A percentile compares a stretch with the other conserved stretches of the same genome.
These are phyloP conservation scores for Camelina hispida DNA, from an alignment of 345 rosid genomes.

Conservation along the genomic window DNA sequence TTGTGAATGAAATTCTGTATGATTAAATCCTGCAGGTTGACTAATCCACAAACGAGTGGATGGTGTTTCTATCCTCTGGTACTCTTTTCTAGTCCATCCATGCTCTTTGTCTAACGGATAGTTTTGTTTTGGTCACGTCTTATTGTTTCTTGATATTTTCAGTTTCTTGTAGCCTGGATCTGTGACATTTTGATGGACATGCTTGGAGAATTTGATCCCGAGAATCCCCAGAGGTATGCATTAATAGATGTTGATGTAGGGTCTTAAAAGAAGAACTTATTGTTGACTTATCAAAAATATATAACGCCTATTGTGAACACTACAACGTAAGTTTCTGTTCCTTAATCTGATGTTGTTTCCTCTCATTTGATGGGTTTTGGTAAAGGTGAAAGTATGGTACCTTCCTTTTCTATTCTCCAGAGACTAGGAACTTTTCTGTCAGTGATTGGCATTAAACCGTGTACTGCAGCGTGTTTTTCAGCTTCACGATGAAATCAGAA, in stretches of 20 bases:
- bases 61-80: too few species aligned
- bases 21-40: constrained; percentile 56
- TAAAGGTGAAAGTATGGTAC: background rate
- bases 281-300: constrained; percentile 66
- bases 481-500: constrained; percentile 74
- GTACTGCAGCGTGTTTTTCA: constrained; percentile 80
- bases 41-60: constrained; percentile 40
- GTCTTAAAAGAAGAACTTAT: too few species aligned
- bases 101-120: too few species aligned
- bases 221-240: too few species aligned
- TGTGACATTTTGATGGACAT: too few species aligned
- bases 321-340: constrained; percentile 59
- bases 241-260: too few species aligned
- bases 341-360: background rate
- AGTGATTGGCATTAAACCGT: constrained; percentile 86
- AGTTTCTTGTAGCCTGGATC: too few species aligned
- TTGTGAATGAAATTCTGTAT: constrained; percentile 11
- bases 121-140: too few species aligned
- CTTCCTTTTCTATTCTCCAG: constrained; percentile 44
- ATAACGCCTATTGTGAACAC: constrained; percentile 75
- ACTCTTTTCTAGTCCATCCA: too few species aligned
- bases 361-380: constrained; percentile 5
- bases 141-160: too few species aligned
- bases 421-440: constrained; percentile 79
- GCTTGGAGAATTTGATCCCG: too few species aligned